Evolutionary conservation across 2,329 filamentous ascomycete genomes (phyloP), one percentile per base, ranked within the genome.

Genomic region (Fusarium buharicum): DNA sequence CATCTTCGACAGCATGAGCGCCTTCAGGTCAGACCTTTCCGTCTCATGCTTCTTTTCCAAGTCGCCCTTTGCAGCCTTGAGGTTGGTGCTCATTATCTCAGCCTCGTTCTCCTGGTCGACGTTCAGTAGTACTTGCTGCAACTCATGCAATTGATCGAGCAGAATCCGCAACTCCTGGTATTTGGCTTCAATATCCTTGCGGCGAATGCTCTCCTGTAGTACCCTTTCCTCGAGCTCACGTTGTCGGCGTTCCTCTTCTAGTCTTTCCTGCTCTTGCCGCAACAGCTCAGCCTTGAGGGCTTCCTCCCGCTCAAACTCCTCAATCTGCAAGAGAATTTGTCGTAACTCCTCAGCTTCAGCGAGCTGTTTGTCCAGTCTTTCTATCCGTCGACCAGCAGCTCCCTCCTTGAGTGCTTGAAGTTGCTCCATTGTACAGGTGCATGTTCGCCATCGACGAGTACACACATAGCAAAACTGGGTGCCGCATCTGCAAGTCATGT

Each of bases 401-500:
- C 62, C 65, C 1, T 59, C 38, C 53, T 84, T 84, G 33, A 82
- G 57, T 2, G 52, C 66, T 4, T 50, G 44, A 2, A 86, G 76
- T 59, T 84, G 76, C 12, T 75, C 66, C 74, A 81, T 78, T 2
- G 77, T 81, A 72, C 92, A 95, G 2, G 75, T 76, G 71, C 91
- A 95, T 0, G 87, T 90, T 66, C 87, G 85, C 92, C 92, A 96
- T 51, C 80, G 82, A 20, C 77, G 74, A 6, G 86, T 87, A 73
- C 92, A 96, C 3, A 93, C 84, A 77, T 94, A 95, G 79, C 92
- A 96, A 75, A 96, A 96, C 69, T 95, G 81, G 9, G 89, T 88
- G 33, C 86, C 88, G 73, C 92, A 96, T 33, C 89, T 86, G 67
- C 92, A 96, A 5, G 88, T 94, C 87, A 96, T 96, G 73, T 95